Conservation (phyloP, 495 filamentous ascomycete genomes). For the Neurospora terricola region DNA sequence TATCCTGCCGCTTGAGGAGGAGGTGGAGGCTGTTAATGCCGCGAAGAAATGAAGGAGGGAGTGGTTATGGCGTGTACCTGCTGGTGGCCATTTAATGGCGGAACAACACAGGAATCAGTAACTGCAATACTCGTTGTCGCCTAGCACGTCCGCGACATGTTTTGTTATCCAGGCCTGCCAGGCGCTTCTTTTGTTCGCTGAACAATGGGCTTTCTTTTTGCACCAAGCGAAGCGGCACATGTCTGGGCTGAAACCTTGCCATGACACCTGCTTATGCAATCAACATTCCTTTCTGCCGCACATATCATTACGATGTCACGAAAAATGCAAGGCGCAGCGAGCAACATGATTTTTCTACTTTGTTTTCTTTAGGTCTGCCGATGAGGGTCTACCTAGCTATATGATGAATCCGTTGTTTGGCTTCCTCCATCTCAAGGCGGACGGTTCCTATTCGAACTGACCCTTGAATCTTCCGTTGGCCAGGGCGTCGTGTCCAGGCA, state of each 20-base stretch:
- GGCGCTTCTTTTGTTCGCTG: not conserved
- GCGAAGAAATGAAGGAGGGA: not conserved
- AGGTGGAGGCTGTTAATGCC: conserved; percentile 25
- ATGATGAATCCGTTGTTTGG: not conserved
- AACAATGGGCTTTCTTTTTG: not conserved
- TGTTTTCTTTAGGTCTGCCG: not conserved
- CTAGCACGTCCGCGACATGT: not conserved
- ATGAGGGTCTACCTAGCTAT: not conserved
- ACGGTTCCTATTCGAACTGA: not conserved
- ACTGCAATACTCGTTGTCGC: not conserved
- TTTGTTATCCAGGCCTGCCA: not conserved
- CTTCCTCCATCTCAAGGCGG: not conserved
- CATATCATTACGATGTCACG: not conserved
- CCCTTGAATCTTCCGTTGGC: not conserved
- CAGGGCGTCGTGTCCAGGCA: too few relatives aligned
- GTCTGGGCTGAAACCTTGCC: not conserved
- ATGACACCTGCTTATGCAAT: not conserved
- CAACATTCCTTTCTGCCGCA: not conserved
- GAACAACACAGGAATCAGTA: not conserved
- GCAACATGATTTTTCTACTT: not conserved
- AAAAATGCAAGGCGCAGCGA: not conserved
- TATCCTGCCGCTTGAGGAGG: conserved; percentile 38
- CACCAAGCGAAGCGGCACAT: not conserved
- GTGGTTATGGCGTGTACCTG: not conserved
- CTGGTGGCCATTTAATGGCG: not conserved